Percentiles rank a stretch among this genome's conserved stretches.
Evolutionary conservation across 192 early-diverging fungal genomes (phyloP).

Genomic region (Backusella psychrophila): DNA sequence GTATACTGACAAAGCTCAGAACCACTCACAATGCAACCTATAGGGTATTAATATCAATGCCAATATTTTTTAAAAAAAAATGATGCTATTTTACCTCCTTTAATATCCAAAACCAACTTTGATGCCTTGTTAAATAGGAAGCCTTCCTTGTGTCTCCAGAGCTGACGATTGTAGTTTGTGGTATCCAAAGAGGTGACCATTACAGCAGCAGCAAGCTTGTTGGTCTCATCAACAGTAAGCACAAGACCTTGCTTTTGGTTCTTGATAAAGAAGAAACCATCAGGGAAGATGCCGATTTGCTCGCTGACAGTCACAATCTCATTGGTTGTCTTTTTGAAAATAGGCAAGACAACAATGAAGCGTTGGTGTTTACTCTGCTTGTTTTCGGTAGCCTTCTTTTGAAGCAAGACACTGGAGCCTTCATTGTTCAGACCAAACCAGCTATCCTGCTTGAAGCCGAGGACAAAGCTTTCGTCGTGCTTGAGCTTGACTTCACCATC

Average conservation of each 20-base stretch:
- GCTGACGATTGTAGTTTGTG: slow-evolving; percentile 26
- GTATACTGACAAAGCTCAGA: slow-evolving; percentile 25
- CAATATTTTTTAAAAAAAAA: neutral
- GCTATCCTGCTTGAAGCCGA: slow-evolving; percentile 24
- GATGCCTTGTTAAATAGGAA: slow-evolving; percentile 40
- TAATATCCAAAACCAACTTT: slow-evolving; percentile 30
- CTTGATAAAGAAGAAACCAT: slow-evolving; percentile 43
- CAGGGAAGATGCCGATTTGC: slow-evolving; percentile 20
- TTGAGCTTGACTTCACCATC: slow-evolving; percentile 16
- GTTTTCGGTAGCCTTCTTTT: slow-evolving; percentile 1
- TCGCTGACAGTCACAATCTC: slow-evolving; percentile 2
- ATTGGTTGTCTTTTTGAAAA: slow-evolving; percentile 21
- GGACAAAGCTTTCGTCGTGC: neutral
- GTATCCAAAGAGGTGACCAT: slow-evolving; percentile 13
- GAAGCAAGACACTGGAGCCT: slow-evolving; percentile 17
- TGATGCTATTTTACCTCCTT: slow-evolving; percentile 22
- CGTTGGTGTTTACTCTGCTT: slow-evolving; percentile 3
- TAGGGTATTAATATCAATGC: neutral
- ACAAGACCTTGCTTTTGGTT: slow-evolving; percentile 25
- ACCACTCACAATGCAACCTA: slow-evolving; percentile 14
- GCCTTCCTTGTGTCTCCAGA: slow-evolving; percentile 40
- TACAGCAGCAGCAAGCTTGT: slow-evolving; percentile 21
- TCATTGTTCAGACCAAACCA: slow-evolving; percentile 26
- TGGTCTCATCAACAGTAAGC: slow-evolving; percentile 25
- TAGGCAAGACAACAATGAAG: slow-evolving; percentile 18